phyloP scores from a whole-genome alignment of 1,284 basidiomycete species.

The Malassezia brasiliensis region DNA sequence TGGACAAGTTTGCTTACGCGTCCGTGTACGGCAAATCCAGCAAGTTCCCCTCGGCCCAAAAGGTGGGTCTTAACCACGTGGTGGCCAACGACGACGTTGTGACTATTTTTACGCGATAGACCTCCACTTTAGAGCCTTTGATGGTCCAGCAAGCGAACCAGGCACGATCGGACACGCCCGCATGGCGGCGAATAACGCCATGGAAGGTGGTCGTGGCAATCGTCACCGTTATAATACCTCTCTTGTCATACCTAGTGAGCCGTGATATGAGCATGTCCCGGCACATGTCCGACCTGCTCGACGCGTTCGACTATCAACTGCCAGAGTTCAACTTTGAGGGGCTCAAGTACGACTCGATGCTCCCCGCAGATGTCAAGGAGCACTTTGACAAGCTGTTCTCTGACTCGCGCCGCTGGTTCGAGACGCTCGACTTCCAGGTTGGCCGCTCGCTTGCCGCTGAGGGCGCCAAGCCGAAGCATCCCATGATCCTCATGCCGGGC shows the following conservation, averaged over 20 bases:
- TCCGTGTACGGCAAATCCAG: constrained; percentile 40
- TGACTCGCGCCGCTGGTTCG: constrained; percentile 34
- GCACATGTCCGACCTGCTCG: constrained; percentile 24
- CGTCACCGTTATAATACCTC: neutral
- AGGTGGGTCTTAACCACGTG: constrained; percentile 66
- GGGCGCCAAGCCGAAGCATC: constrained; percentile 38
- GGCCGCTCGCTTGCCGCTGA: constrained; percentile 23
- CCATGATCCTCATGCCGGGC: constrained; percentile 45
- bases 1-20: constrained; percentile 59
- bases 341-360: constrained; percentile 28
- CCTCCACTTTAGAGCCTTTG: neutral
- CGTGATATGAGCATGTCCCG: constrained; percentile 18
- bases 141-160: neutral
- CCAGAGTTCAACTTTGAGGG: constrained; percentile 27
- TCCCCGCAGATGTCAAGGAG: constrained; percentile 39
- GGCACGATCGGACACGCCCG: neutral
- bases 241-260: neutral
- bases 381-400: constrained; percentile 37
- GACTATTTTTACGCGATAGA: constrained; percentile 48
- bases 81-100: constrained; percentile 91
- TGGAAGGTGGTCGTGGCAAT: neutral
- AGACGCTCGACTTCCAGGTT: constrained; percentile 40
- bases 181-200: neutral
- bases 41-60: constrained; percentile 34
- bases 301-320: constrained; percentile 37